Conservation (phyloP, 1,284 basidiomycete genomes). For the Rhodotorula sp. region DNA sequence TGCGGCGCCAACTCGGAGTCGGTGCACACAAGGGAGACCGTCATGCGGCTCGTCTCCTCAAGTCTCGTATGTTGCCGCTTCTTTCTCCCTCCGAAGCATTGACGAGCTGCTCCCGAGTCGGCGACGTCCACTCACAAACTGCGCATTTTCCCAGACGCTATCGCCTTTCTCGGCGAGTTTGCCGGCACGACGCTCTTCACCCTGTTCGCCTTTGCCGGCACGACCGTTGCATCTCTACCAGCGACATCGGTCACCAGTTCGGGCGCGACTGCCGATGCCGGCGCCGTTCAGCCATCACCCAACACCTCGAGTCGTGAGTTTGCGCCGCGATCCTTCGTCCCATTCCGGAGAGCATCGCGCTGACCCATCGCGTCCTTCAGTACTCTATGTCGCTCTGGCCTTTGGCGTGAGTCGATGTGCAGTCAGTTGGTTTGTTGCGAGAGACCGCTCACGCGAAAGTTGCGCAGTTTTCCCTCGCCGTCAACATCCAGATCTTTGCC, state of each 20-base stretch:
- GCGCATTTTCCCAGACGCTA: background rate
- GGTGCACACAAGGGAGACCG: slow-evolving; percentile 19
- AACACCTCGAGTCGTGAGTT: slow-evolving; percentile 6
- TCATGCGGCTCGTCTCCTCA: slow-evolving; percentile 12
- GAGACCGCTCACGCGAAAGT: background rate
- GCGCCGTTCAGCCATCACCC: slow-evolving; percentile 3
- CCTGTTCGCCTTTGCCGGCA: slow-evolving; percentile 20
- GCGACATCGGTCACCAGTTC: slow-evolving; percentile 12
- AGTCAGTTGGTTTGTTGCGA: background rate
- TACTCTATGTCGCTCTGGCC: background rate
- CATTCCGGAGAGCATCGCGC: background rate
- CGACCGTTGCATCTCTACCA: slow-evolving; percentile 11
- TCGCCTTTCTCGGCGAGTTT: slow-evolving; percentile 36
- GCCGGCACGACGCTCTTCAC: slow-evolving; percentile 33
- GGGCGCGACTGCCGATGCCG: background rate
- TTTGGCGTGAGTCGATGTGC: background rate
- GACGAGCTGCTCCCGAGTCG: background rate
- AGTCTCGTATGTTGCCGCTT: slow-evolving; percentile 6
- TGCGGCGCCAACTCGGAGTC: slow-evolving; percentile 14
- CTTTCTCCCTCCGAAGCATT: no score
- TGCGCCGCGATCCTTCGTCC: background rate
- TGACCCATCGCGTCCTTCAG: background rate
- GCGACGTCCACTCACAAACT: no score
- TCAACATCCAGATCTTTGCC: slow-evolving; percentile 57
- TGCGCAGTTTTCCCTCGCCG: slow-evolving; percentile 57